These are phyloP conservation scores for Grosmannia huntii DNA, from an alignment of 2,329 filamentous ascomycete genomes.

Conservation along the genomic window DNA sequence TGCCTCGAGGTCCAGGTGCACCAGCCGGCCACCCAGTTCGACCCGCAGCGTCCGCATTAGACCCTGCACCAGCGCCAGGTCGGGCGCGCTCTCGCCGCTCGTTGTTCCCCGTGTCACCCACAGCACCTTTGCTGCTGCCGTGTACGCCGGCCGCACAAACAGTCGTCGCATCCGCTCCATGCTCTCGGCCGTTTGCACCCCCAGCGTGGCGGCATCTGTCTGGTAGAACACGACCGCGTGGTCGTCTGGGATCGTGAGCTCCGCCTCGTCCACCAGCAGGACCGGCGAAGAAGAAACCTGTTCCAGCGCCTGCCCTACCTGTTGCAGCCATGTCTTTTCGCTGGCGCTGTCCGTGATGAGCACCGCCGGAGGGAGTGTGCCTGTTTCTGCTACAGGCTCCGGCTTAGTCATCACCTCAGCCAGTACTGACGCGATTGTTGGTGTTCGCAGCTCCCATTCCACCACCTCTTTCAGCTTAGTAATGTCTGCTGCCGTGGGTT, in stretches of 20 bases:
- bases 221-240: conserved; percentile 9
- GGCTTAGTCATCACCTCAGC: background rate
- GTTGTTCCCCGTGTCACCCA: conserved; percentile 21
- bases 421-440: background rate
- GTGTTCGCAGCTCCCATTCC: background rate
- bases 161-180: conserved; percentile 16
- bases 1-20: conserved; percentile 16
- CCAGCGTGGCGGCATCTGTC: conserved; percentile 5
- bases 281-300: background rate
- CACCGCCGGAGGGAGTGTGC: background rate
- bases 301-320: background rate
- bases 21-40: conserved; percentile 13
- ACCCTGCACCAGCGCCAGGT: conserved; percentile 19
- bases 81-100: conserved; percentile 13
- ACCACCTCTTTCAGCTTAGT: too few species aligned
- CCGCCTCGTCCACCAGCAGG: conserved; percentile 2
- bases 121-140: conserved; percentile 15
- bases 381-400: background rate
- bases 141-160: conserved; percentile 10
- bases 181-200: conserved; percentile 13
- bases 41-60: conserved; percentile 19
- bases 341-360: background rate
- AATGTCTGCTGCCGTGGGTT: too few species aligned
- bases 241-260: background rate
- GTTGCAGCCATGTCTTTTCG: background rate